These are phyloP conservation scores for Trametes sp. DNA, from an alignment of 1,284 basidiomycete genomes.

Conservation along the genomic window DNA sequence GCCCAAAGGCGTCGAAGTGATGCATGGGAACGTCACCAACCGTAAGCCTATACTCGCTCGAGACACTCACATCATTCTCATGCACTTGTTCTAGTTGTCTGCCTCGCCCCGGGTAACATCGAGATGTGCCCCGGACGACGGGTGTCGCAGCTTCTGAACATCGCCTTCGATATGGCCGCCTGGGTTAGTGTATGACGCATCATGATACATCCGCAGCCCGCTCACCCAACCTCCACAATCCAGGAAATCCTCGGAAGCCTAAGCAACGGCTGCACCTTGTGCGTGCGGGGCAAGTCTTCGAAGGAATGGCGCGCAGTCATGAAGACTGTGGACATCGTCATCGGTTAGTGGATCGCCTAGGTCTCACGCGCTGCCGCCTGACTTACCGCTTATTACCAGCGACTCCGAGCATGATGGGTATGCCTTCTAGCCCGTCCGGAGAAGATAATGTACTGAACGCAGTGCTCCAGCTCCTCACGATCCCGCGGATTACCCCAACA, in stretches of 20 bases:
- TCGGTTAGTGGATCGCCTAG: constrained; percentile 46
- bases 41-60: constrained; percentile 46
- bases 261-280: constrained; percentile 63
- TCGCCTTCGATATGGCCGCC: constrained; percentile 69
- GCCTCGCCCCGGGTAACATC: constrained; percentile 60
- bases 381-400: constrained; percentile 30
- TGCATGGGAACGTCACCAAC: constrained; percentile 65
- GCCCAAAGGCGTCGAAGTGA: constrained; percentile 66
- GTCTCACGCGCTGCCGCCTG: constrained; percentile 37
- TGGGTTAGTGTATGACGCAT: constrained; percentile 51
- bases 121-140: constrained; percentile 60
- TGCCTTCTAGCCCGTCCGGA: constrained; percentile 13
- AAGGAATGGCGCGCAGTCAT: constrained; percentile 64
- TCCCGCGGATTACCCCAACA: constrained; percentile 62
- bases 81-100: constrained; percentile 51
- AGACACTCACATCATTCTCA: constrained; percentile 11
- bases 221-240: not conserved
- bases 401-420: constrained; percentile 52
- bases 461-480: constrained; percentile 50
- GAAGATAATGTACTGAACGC: not conserved
- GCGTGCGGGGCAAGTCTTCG: constrained; percentile 61
- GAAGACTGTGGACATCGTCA: constrained; percentile 63
- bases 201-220: not conserved
- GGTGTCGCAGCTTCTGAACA: constrained; percentile 66
- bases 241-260: constrained; percentile 65